Evolutionary conservation across 148 eudicot species (phyloP).

Genomic region (Silene conica): DNA sequence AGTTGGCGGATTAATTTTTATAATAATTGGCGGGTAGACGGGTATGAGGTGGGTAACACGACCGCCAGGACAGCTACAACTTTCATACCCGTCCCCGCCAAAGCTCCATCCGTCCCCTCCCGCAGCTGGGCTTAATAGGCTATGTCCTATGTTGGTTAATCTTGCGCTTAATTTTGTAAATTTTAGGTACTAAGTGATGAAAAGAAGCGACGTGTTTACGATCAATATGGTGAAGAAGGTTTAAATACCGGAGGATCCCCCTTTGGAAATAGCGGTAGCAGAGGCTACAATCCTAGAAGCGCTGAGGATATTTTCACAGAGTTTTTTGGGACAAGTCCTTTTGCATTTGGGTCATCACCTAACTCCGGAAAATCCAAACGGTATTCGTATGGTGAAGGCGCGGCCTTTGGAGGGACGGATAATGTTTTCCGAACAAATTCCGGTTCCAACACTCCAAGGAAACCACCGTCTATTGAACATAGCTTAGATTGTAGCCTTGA

Average conservation of each 20-base stretch:
- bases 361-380: slow-evolving; percentile 46
- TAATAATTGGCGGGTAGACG: too few species aligned
- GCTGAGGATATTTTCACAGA: slow-evolving; percentile 93
- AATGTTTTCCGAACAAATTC: slow-evolving; percentile 31
- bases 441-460: slow-evolving; percentile 39
- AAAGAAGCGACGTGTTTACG: slow-evolving; percentile 50
- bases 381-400: slow-evolving; percentile 44
- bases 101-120: too few species aligned
- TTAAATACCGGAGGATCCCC: slow-evolving; percentile 37
- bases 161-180: too few species aligned
- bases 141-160: too few species aligned
- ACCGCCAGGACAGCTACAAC: too few species aligned
- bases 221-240: slow-evolving; percentile 89
- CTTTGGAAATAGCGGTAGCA: slow-evolving; percentile 30
- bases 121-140: too few species aligned
- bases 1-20: too few species aligned
- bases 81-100: too few species aligned
- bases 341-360: slow-evolving; percentile 53
- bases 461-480: slow-evolving; percentile 77
- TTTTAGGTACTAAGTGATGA: slow-evolving; percentile 74
- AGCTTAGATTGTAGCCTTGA: slow-evolving; percentile 68
- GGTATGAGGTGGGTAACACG: too few species aligned
- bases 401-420: slow-evolving; percentile 30
- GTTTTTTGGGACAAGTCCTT: slow-evolving; percentile 84
- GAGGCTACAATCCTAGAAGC: slow-evolving; percentile 59